phyloP scores from a whole-genome alignment of 176 grass and related monocot genomes.

The Pontederia paniculata region DNA sequence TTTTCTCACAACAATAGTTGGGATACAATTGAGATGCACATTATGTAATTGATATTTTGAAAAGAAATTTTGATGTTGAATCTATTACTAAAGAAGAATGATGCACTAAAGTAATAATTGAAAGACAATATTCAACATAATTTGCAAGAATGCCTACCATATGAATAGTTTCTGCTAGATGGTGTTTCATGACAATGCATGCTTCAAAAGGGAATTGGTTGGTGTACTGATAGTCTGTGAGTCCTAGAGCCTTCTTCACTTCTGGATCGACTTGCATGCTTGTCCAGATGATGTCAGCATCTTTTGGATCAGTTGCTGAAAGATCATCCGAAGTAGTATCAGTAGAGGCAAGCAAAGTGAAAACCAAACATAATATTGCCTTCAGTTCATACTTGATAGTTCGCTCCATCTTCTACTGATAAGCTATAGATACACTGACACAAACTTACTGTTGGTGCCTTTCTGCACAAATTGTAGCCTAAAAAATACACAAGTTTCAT shows the following conservation, averaged over 20 bases:
- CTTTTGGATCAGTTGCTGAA: constrained; percentile 69
- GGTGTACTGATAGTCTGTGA: constrained; percentile 65
- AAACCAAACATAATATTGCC: constrained; percentile 1
- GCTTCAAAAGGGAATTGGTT: constrained; percentile 98
- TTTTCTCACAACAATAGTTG: too few species aligned
- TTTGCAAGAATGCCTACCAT: constrained; percentile 27
- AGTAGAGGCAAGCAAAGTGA: constrained; percentile 5
- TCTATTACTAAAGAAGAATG: not conserved
- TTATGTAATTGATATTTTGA: too few species aligned
- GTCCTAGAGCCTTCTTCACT: constrained; percentile 53
- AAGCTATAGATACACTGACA: too few species aligned
- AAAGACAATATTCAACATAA: constrained; percentile 4
- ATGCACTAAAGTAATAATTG: not conserved
- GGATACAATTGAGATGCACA: too few species aligned
- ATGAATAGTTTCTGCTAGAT: constrained; percentile 75
- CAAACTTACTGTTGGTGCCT: too few species aligned
- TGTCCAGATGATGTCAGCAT: constrained; percentile 89
- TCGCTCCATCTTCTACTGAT: too few species aligned
- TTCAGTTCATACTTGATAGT: too few species aligned
- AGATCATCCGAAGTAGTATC: too few species aligned
- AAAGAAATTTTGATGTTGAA: too few species aligned
- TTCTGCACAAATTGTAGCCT: too few species aligned
- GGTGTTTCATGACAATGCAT: constrained; percentile 96
- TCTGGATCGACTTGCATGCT: constrained; percentile 84
- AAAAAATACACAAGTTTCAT: too few species aligned